These are phyloP conservation scores for Chenopodium album DNA, from an alignment of 148 eudicot genomes.

Conservation along the genomic window DNA sequence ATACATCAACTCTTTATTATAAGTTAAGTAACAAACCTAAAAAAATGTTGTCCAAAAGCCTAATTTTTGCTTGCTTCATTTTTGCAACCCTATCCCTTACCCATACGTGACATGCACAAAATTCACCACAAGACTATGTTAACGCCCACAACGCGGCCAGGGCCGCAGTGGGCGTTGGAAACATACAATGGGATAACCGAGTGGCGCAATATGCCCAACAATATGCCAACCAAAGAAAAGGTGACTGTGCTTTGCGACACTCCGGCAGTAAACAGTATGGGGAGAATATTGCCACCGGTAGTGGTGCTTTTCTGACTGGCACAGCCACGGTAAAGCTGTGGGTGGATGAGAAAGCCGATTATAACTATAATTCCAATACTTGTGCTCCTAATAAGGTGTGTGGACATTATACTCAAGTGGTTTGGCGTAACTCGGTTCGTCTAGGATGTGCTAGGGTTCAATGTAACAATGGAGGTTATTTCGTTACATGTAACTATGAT, in stretches of 20 bases:
- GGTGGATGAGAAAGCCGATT: constrained; percentile 33
- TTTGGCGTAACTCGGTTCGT: constrained; percentile 39
- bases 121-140: constrained; percentile 31
- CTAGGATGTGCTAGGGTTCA: constrained; percentile 47
- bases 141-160: constrained; percentile 34
- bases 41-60: background rate
- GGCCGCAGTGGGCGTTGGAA: constrained; percentile 30
- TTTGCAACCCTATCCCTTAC: background rate
- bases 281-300: constrained; percentile 35
- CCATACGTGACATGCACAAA: constrained; percentile 29
- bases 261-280: constrained; percentile 34
- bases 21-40: background rate
- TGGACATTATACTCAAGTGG: constrained; percentile 47
- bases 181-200: constrained; percentile 21
- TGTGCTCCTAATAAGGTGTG: constrained; percentile 30
- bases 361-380: constrained; percentile 32
- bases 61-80: background rate
- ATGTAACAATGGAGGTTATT: constrained; percentile 35
- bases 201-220: constrained; percentile 32
- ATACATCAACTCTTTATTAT: background rate
- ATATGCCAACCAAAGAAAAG: constrained; percentile 31
- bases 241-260: constrained; percentile 32
- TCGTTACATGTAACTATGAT: constrained; percentile 39
- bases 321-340: constrained; percentile 30
- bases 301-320: constrained; percentile 18